These are phyloP conservation scores for Daedaleopsis sinensis DNA, from an alignment of 768 basidiomycete species.

Conservation along the genomic window DNA sequence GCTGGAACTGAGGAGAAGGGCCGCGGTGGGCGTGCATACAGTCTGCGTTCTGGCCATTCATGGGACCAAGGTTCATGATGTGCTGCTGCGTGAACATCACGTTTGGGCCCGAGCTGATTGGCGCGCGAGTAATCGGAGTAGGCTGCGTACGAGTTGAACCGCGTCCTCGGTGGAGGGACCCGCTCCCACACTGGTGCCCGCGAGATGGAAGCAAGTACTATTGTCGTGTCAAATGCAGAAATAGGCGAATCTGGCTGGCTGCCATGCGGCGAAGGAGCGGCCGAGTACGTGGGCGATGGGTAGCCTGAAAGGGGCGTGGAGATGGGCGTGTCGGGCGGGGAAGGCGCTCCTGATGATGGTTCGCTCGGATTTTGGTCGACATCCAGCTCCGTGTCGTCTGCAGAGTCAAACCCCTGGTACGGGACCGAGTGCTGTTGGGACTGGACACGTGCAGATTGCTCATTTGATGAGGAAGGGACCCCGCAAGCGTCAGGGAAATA, in stretches of 20 bases:
- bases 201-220: conserved; percentile 57
- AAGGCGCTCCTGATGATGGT: conserved; percentile 38
- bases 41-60: conserved; percentile 34
- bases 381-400: conserved; percentile 82
- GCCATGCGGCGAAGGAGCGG: conserved; percentile 29
- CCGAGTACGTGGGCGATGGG: conserved; percentile 30
- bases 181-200: conserved; percentile 32
- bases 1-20: conserved; percentile 57
- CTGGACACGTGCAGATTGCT: conserved; percentile 21
- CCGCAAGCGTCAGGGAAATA: conserved; percentile 27
- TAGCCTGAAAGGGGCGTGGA: conserved; percentile 44
- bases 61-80: conserved; percentile 44
- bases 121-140: conserved; percentile 60
- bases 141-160: conserved; percentile 70
- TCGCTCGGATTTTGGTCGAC: conserved; percentile 45
- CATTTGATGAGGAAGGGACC: conserved; percentile 6
- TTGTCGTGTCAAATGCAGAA: conserved; percentile 54
- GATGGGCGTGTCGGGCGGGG: conserved; percentile 49
- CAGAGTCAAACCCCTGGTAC: conserved; percentile 57
- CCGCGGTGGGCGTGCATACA: conserved; percentile 66
- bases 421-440: conserved; percentile 21
- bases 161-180: conserved; percentile 47
- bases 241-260: conserved; percentile 40
- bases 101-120: conserved; percentile 13
- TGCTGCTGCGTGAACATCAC: conserved; percentile 31